Evolutionary conservation across 1,139 yeast genomes (phyloP), one percentile per base, ranked within the genome.

Genomic region (Lodderomyces parapsilosis): DNA sequence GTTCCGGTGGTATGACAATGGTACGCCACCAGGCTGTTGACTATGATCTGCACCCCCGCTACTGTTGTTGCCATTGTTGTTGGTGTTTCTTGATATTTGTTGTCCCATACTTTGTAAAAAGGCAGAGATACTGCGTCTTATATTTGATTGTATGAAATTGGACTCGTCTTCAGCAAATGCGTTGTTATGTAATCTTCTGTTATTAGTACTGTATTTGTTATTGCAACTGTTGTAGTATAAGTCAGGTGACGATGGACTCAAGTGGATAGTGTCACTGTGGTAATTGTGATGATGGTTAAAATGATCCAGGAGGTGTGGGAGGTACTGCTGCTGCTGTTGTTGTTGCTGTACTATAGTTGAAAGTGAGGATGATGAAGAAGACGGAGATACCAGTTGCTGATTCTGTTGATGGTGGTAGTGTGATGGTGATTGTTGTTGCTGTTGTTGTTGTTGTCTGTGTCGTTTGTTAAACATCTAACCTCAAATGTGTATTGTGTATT

Each of bases 41-140:
- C 27, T 14, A 15, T 17, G 19, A 11, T 39, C 27, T 30, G 9
- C 18, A n/a, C 13, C 13, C 7, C 9, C 13, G 5, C 17, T 14
- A 28, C 9, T 15, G 33, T 8, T 13, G 33, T 7, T 9, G 19
- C 33, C 15, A 19, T 10, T 15, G 19, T 11, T 30, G 19, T 15
- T 30, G 19, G 14, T 30, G 7, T 25, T 23, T 9, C 34, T 35
- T 15, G 44, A 42, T 23, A 42, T 23, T 32, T 42, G 44, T 38
- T 42, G 44, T 34, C 44, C 44, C 44, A 42, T 42, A n/a, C 19
- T 35, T 7, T 34, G 37, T 17, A 42, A 11, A 23, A 41, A 30
- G 9, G 40, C 23, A 7, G 22, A 30, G 5, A 28, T 38, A 19
- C 34, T 17, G n/a, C 24, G 33, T 19, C 25, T 37, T 3, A 37